Conservation (phyloP, 2,329 filamentous ascomycete species). For the Aspergillus quadricinctus region DNA sequence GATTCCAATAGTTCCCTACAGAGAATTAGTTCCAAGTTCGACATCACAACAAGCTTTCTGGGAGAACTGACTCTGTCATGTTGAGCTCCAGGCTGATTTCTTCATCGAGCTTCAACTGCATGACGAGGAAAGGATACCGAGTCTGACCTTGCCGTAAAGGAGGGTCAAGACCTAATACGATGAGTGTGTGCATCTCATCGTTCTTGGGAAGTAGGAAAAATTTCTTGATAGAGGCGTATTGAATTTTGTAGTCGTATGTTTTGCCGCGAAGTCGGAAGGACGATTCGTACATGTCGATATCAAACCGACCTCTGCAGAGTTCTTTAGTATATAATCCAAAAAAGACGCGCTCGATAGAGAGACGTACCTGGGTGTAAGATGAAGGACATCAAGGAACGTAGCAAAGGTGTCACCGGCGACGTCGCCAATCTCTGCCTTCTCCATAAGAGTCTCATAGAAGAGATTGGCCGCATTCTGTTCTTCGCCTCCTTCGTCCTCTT, state of each 20-base stretch:
- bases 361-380: conserved; percentile 82
- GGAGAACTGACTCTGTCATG: conserved; percentile 64
- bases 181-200: conserved; percentile 94
- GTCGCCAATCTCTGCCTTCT: conserved; percentile 98
- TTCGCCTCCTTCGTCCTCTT: conserved; percentile 62
- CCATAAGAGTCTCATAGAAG: conserved; percentile 98
- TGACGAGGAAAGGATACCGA: conserved; percentile 94
- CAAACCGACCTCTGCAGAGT: conserved; percentile 80
- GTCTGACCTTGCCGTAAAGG: conserved; percentile 96
- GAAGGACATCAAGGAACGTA: conserved; percentile 92
- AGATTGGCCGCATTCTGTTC: conserved; percentile 93
- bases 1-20: conserved; percentile 66
- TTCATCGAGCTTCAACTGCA: conserved; percentile 98
- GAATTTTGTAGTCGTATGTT: conserved; percentile 99
- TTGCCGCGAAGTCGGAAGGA: conserved; percentile 97
- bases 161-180: conserved; percentile 90
- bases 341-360: conserved; percentile 4
- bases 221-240: conserved; percentile 96
- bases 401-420: conserved; percentile 98
- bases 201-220: conserved; percentile 98
- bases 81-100: conserved; percentile 96
- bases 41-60: not conserved
- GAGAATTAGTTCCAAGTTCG: conserved; percentile 7
- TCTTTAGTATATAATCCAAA: conserved; percentile 9
- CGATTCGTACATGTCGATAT: conserved; percentile 98